These are phyloP conservation scores for Pezicula carpinea DNA, from an alignment of 2,329 filamentous ascomycete species.

Conservation along the genomic window DNA sequence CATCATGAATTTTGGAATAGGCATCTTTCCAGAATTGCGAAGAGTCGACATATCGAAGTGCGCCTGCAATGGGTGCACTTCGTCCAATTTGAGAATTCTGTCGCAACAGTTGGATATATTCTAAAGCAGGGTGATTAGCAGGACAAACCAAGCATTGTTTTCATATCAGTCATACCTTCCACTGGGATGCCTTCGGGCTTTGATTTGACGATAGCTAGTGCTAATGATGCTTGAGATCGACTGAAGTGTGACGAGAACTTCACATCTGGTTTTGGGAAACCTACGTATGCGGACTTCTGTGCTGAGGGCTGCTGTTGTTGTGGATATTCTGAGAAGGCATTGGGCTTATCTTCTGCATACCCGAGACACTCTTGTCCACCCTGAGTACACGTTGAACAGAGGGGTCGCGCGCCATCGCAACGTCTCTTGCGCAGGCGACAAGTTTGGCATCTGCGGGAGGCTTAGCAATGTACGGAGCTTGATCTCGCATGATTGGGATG, in stretches of 20 bases:
- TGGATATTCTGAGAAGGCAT: too few species aligned
- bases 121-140: constrained; percentile 11
- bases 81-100: constrained; percentile 13
- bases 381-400: too few species aligned
- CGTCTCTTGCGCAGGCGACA: too few species aligned
- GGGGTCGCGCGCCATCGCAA: too few species aligned
- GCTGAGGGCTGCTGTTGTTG: too few species aligned
- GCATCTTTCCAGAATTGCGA: constrained; percentile 24
- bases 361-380: too few species aligned
- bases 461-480: too few species aligned
- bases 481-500: too few species aligned
- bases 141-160: neutral
- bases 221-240: constrained; percentile 20
- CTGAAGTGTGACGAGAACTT: constrained; percentile 11
- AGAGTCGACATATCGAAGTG: constrained; percentile 22
- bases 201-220: constrained; percentile 19
- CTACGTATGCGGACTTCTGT: too few species aligned
- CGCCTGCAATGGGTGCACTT: neutral
- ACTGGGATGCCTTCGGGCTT: constrained; percentile 15
- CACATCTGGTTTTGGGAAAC: too few species aligned
- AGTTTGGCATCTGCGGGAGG: too few species aligned
- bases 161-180: constrained; percentile 9
- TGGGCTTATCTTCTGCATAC: neutral
- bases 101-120: constrained; percentile 18
- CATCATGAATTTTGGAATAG: constrained; percentile 14